Conservation (phyloP, 2,329 filamentous ascomycete species). For the Paradendryphiella salina region DNA sequence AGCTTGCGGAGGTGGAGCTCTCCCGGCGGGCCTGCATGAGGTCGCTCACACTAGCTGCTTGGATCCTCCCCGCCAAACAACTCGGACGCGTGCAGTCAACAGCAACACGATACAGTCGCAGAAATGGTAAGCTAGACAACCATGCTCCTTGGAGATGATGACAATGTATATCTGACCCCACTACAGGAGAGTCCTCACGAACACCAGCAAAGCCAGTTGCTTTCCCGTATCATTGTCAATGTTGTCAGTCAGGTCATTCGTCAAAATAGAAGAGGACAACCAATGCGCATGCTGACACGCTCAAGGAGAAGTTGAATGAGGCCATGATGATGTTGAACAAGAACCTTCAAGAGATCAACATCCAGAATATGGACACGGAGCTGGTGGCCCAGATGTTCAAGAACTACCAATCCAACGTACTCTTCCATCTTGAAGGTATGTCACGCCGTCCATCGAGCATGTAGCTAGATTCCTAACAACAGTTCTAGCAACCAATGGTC, state of each 20-base stretch:
- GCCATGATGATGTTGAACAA: slow-evolving; percentile 91
- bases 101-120: slow-evolving; percentile 4
- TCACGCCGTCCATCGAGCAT: background rate
- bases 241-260: slow-evolving; percentile 67
- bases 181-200: slow-evolving; percentile 89
- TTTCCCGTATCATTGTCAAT: slow-evolving; percentile 95
- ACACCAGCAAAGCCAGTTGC: slow-evolving; percentile 90
- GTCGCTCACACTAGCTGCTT: slow-evolving; percentile 32
- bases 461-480: background rate
- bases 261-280: background rate
- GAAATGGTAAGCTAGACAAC: slow-evolving; percentile 32
- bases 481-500: slow-evolving; percentile 73
- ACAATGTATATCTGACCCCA: slow-evolving; percentile 18
- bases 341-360: slow-evolving; percentile 91
- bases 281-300: slow-evolving; percentile 8
- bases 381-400: slow-evolving; percentile 99
- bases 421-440: slow-evolving; percentile 94
- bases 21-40: slow-evolving; percentile 14
- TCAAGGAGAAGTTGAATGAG: slow-evolving; percentile 94
- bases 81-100: slow-evolving; percentile 22
- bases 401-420: slow-evolving; percentile 97
- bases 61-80: slow-evolving; percentile 30
- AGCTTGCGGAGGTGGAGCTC: slow-evolving; percentile 32
- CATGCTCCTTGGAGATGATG: background rate
- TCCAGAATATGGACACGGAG: slow-evolving; percentile 98